Conservation (phyloP, 306 rosid genomes). For the Vicia faba region DNA sequence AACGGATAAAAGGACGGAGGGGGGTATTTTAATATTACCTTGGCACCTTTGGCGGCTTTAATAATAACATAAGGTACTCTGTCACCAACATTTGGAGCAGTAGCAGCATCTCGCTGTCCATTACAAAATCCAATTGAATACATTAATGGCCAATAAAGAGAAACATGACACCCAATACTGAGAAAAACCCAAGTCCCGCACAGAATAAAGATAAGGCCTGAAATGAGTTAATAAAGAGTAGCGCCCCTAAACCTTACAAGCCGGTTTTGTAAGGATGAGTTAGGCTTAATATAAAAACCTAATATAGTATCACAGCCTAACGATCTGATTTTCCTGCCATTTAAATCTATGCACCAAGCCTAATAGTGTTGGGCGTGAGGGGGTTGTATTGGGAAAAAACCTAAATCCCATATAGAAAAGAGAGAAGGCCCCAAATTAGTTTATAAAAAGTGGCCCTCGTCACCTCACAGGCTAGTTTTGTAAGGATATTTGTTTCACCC, state of each 20-base stretch:
- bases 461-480: neutral
- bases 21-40: conserved; percentile 51
- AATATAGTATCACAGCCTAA: neutral
- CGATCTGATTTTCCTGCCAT: neutral
- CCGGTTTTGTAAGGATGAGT: neutral
- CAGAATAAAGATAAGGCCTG: neutral
- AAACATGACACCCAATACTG: conserved; percentile 17
- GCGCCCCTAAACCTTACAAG: neutral
- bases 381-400: neutral
- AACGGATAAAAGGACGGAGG: neutral
- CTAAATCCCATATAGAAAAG: neutral
- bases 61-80: conserved; percentile 94
- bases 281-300: neutral
- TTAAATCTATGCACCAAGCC: neutral
- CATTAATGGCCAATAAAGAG: conserved; percentile 12
- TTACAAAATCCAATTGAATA: conserved; percentile 34
- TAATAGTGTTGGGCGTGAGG: neutral
- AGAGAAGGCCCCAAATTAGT: neutral
- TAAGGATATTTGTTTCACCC: neutral
- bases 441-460: neutral
- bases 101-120: conserved; percentile 91
- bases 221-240: neutral
- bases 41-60: conserved; percentile 96
- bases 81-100: conserved; percentile 99
- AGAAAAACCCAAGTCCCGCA: neutral